phyloP scores from a whole-genome alignment of 2,329 filamentous ascomycete genomes.

The Fusarium temperatum region DNA sequence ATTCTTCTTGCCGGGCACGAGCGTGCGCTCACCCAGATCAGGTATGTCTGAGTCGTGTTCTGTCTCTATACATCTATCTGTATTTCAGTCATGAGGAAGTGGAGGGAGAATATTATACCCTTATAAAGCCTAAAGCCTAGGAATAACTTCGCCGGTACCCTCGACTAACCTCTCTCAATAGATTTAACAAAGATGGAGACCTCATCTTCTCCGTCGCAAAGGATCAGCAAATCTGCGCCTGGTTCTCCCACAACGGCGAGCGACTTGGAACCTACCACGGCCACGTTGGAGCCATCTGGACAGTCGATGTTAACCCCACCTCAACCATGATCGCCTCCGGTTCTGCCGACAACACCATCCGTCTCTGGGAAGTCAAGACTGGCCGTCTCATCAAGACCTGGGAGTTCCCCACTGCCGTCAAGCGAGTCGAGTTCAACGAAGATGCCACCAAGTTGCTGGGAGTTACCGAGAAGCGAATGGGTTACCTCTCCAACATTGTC shows the following conservation, averaged over 20 bases:
- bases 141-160: constrained; percentile 7
- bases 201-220: constrained; percentile 95
- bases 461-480: constrained; percentile 98
- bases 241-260: constrained; percentile 98
- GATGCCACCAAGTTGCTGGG: constrained; percentile 91
- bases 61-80: neutral
- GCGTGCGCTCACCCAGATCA: constrained; percentile 94
- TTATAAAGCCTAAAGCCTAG: neutral
- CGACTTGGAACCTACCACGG: constrained; percentile 95
- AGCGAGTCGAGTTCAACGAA: constrained; percentile 96
- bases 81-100: neutral
- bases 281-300: constrained; percentile 98
- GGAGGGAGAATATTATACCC: constrained; percentile 11
- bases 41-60: constrained; percentile 59
- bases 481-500: constrained; percentile 91
- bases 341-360: constrained; percentile 97
- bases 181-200: constrained; percentile 94
- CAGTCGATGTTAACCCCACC: constrained; percentile 94
- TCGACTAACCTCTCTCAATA: constrained; percentile 46
- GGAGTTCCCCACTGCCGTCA: constrained; percentile 97
- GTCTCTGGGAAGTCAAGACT: constrained; percentile 94
- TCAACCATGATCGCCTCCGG: constrained; percentile 92
- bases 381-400: constrained; percentile 95
- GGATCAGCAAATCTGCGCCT: constrained; percentile 96
- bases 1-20: constrained; percentile 97